Evolutionary conservation across 768 basidiomycete species (phyloP).

Genomic region (Pisolithus tinctorius): DNA sequence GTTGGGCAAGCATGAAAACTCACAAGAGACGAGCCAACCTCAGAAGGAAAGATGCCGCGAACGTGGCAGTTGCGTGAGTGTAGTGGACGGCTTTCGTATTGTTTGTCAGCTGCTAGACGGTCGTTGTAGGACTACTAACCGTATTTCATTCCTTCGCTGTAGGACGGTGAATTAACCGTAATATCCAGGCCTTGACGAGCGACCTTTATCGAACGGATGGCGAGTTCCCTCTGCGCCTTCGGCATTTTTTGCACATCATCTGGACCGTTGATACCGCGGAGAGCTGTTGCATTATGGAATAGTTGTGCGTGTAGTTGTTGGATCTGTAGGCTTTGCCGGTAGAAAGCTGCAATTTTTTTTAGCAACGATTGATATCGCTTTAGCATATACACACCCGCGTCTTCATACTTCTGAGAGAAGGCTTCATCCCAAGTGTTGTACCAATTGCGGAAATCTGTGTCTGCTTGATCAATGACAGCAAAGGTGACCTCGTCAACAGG

Average conservation of each 20-base stretch:
- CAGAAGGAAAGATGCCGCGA: slow-evolving; percentile 85
- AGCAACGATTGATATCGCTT: slow-evolving; percentile 3
- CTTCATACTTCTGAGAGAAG: slow-evolving; percentile 77
- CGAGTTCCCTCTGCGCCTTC: slow-evolving; percentile 66
- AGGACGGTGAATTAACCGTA: slow-evolving; percentile 76
- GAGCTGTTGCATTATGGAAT: slow-evolving; percentile 78
- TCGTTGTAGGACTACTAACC: slow-evolving; percentile 39
- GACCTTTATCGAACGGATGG: slow-evolving; percentile 76
- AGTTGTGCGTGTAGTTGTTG: slow-evolving; percentile 81
- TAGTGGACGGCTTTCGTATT: slow-evolving; percentile 66
- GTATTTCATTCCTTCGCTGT: slow-evolving; percentile 89
- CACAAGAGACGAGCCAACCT: slow-evolving; percentile 84
- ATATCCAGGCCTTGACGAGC: slow-evolving; percentile 78
- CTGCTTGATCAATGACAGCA: slow-evolving; percentile 62
- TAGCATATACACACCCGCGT: slow-evolving; percentile 51
- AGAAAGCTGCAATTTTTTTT: slow-evolving; percentile 55
- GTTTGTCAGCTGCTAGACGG: slow-evolving; percentile 2
- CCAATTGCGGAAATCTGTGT: slow-evolving; percentile 76
- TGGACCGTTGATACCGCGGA: slow-evolving; percentile 77
- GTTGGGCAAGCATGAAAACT: slow-evolving; percentile 22
- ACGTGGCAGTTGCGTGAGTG: slow-evolving; percentile 90
- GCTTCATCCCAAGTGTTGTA: slow-evolving; percentile 72
- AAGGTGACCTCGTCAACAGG: slow-evolving; percentile 73
- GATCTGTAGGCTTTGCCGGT: slow-evolving; percentile 80
- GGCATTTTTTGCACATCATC: slow-evolving; percentile 86